Percentiles rank a stretch among this genome's conserved stretches.
Evolutionary conservation across 2,329 filamentous ascomycete genomes (phyloP).

Genomic region (Beauveria sp.): DNA sequence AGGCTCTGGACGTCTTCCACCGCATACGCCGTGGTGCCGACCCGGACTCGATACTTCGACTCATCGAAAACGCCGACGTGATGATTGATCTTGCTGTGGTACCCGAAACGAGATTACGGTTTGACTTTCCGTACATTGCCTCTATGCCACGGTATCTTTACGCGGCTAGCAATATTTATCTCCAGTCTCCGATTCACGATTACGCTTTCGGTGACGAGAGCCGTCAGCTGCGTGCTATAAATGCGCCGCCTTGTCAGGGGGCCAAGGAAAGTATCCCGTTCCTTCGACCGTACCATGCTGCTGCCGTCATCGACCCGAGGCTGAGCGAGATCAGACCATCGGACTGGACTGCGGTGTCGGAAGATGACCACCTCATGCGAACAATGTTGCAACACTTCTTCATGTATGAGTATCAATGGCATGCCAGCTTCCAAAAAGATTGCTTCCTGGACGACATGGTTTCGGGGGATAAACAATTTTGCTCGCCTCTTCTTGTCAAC

Average conservation of each 20-base stretch:
- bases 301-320: conserved; percentile 25
- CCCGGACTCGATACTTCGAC: conserved; percentile 23
- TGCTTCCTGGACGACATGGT: conserved; percentile 32
- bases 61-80: conserved; percentile 28
- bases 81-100: conserved; percentile 29
- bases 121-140: conserved; percentile 17
- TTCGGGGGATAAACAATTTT: conserved; percentile 23
- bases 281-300: conserved; percentile 22
- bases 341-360: conserved; percentile 28
- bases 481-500: conserved; percentile 33
- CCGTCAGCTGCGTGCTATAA: conserved; percentile 8
- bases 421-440: conserved; percentile 30
- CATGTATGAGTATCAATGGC: conserved; percentile 28
- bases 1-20: conserved; percentile 27
- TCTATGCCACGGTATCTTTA: not conserved
- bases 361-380: conserved; percentile 28
- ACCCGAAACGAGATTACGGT: not conserved
- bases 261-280: not conserved
- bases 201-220: conserved; percentile 12
- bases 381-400: conserved; percentile 22
- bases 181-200: conserved; percentile 21
- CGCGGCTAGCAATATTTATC: conserved; percentile 19
- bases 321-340: conserved; percentile 24
- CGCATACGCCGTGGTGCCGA: conserved; percentile 28
- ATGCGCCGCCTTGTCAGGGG: not conserved